These are phyloP conservation scores for Huntiella moniliformis DNA, from an alignment of 2,329 filamentous ascomycete species.

Conservation along the genomic window DNA sequence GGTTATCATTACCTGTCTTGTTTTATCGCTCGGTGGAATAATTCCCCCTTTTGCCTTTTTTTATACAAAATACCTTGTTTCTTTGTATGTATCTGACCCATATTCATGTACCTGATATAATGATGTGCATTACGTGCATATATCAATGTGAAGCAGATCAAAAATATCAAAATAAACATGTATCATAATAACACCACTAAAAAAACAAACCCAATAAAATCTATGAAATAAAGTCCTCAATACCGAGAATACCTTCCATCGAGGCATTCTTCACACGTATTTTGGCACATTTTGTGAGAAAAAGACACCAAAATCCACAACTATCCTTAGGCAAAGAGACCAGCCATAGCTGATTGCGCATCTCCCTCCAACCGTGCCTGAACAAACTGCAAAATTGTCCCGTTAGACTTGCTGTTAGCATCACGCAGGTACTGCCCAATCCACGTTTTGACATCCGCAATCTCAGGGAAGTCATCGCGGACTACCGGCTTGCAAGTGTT, in stretches of 20 bases:
- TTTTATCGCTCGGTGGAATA: not conserved
- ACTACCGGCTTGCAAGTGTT: conserved; percentile 67
- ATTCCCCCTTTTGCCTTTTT: not conserved
- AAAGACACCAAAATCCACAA: not conserved
- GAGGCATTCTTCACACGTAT: not conserved
- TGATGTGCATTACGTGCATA: not conserved
- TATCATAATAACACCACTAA: no score
- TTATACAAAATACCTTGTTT: not conserved
- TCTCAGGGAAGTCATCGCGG: conserved; percentile 70
- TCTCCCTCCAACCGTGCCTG: conserved; percentile 49
- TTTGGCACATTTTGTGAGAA: not conserved
- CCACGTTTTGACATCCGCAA: conserved; percentile 69
- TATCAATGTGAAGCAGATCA: no score
- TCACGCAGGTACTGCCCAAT: conserved; percentile 59
- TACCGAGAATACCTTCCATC: no score
- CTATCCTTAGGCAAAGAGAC: conserved; percentile 5
- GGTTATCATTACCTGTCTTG: not conserved
- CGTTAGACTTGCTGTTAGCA: conserved; percentile 55
- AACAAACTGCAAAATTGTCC: conserved; percentile 53
- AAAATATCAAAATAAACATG: no score
- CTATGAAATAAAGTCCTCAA: not conserved
- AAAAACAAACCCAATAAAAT: no score
- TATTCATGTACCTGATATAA: not conserved
- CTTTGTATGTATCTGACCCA: not conserved
- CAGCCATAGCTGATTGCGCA: conserved; percentile 11